Evolutionary conservation across 345 rosid genomes (phyloP), one percentile per base, ranked within the genome.

Genomic region (Noccaea bulbosa): DNA sequence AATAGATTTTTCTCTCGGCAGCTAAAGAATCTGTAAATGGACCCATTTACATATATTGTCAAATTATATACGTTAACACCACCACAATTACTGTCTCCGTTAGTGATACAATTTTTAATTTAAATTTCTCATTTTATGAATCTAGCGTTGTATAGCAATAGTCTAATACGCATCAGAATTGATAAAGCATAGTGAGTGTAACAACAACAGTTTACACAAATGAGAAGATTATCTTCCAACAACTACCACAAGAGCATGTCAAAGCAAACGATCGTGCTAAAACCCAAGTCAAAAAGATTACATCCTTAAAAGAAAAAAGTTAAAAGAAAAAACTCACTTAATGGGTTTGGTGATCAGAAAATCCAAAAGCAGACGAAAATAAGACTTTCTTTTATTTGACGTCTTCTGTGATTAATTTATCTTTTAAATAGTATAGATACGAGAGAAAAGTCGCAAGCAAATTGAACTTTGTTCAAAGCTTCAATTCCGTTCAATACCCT

Each of bases 281-380:
- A 67, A 59, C n/a, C 57, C 73, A 75, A 54, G 74, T 75, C 79
- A 75, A 74, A 74, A 74, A 67, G 62, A 74, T 50, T 74, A 22
- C 47, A 52, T 62, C 32, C 11, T n/a, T 2, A 15, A 39, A 33
- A 61, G 12, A 41, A 58, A 49, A 58, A 49, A n/a, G 71, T 55
- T 63, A 32, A 9, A 15, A 10, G 22, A 35, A 50, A 15, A 32
- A 45, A 33, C 48, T 37, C 50, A 35, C 6, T 0, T 68, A 39
- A 61, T 68, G 74, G 74, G 78, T 75, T 68, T 68, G 78, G 78
- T 68, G 78, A 75, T 75, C 74, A 37, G 70, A 75, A 45, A 45
- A 57, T 2, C 45, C 33, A 7, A 52, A 45, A 39, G 40, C 6
- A 8, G 11, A 12, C 47, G 3, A 53, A 30, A 53, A 30, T 66